Conservation (phyloP, 441 rosid genomes). For the Erodium texanum region DNA sequence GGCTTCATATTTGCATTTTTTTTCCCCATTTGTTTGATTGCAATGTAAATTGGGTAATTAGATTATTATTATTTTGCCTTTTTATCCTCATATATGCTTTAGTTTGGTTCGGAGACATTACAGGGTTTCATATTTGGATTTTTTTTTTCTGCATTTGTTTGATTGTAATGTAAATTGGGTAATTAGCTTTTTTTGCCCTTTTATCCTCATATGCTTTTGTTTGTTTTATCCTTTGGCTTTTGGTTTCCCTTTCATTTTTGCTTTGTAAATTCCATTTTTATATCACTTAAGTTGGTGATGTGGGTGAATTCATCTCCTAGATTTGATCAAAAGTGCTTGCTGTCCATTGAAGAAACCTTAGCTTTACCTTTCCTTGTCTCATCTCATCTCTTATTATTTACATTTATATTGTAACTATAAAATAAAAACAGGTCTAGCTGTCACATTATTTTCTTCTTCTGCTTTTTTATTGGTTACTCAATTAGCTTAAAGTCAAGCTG, state of each 20-base stretch:
- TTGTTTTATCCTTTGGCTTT: background rate
- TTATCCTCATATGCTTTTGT: background rate
- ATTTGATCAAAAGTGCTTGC: conserved; percentile 24
- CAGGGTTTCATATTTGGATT: background rate
- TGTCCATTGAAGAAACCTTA: conserved; percentile 26
- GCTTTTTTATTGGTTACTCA: background rate
- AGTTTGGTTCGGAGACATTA: background rate
- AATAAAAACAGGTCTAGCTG: conserved; percentile 23
- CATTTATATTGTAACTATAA: background rate
- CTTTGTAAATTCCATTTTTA: conserved; percentile 14
- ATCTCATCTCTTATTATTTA: conserved; percentile 8
- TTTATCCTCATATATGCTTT: background rate
- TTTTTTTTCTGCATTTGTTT: background rate
- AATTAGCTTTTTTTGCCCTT: too few relatives aligned
- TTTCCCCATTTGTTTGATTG: background rate
- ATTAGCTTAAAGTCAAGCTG: conserved; percentile 11
- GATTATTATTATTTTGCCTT: too few relatives aligned
- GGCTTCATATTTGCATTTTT: background rate
- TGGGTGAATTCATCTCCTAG: conserved; percentile 16
- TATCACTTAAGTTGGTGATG: conserved; percentile 1
- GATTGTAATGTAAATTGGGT: background rate
- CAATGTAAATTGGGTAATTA: background rate
- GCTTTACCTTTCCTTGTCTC: conserved; percentile 21
- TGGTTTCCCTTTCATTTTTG: conserved; percentile 19
- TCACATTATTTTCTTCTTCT: conserved; percentile 10